Conservation (phyloP, 2,329 filamentous ascomycete genomes). For the Colletotrichum lupini region DNA sequence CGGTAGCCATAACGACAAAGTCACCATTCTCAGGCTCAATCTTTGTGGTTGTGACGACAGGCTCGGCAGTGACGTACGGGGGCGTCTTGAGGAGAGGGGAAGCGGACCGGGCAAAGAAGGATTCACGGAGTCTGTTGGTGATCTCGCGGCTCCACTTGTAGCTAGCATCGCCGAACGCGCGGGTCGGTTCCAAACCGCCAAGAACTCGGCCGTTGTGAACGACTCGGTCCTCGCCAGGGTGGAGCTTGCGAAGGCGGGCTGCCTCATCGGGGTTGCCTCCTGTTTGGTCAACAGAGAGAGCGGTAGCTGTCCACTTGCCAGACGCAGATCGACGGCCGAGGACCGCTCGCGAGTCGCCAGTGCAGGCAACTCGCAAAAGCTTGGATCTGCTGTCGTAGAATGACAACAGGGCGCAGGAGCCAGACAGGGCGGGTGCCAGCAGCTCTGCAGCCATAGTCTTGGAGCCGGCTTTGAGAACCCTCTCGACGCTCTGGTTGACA, state of each 20-base stretch:
- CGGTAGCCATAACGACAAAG: conserved; percentile 95
- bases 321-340: conserved; percentile 81
- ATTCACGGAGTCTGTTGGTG: conserved; percentile 81
- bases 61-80: conserved; percentile 97
- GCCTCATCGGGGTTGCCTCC: conserved; percentile 89
- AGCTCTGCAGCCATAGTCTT: conserved; percentile 93
- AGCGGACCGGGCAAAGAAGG: conserved; percentile 88
- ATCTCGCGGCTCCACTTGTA: conserved; percentile 96
- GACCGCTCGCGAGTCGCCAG: conserved; percentile 95
- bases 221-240: conserved; percentile 90
- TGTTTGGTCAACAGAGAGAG: conserved; percentile 93
- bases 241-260: conserved; percentile 82
- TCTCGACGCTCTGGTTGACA: conserved; percentile 90
- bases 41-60: conserved; percentile 91
- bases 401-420: conserved; percentile 95
- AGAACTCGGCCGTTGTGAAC: conserved; percentile 90
- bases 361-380: conserved; percentile 91
- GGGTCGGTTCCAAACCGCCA: conserved; percentile 89
- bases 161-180: conserved; percentile 94
- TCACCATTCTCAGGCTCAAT: conserved; percentile 91
- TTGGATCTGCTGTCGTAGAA: conserved; percentile 94
- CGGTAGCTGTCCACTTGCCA: conserved; percentile 93
- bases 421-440: conserved; percentile 91
- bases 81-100: conserved; percentile 86
- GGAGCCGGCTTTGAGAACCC: conserved; percentile 88